Evolutionary conservation across 2,329 filamentous ascomycete genomes (phyloP).

Genomic region (Karstenula rhodostoma): DNA sequence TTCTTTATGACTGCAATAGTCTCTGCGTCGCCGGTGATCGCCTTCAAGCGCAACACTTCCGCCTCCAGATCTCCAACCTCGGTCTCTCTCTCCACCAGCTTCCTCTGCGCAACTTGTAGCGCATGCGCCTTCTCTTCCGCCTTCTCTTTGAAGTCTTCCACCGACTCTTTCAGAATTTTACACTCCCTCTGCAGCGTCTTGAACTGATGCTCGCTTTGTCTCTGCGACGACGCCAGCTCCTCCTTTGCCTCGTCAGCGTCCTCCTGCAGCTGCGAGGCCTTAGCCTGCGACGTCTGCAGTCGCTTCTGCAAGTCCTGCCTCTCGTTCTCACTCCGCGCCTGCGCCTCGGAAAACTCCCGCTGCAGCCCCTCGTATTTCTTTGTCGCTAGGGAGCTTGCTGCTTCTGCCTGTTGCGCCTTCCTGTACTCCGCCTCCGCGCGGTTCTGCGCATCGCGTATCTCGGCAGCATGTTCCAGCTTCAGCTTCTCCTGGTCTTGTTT

Average conservation of each 20-base stretch:
- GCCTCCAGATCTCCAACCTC: slow-evolving; percentile 80
- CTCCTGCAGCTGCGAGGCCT: slow-evolving; percentile 77
- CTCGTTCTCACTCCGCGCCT: slow-evolving; percentile 64
- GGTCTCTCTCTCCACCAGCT: slow-evolving; percentile 72
- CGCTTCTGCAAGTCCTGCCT: slow-evolving; percentile 64
- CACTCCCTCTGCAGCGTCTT: slow-evolving; percentile 69
- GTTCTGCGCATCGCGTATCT: slow-evolving; percentile 79
- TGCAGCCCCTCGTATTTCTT: slow-evolving; percentile 64
- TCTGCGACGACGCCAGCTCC: slow-evolving; percentile 71
- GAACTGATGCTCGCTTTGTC: slow-evolving; percentile 68
- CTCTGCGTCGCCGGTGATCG: slow-evolving; percentile 85
- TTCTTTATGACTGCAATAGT: slow-evolving; percentile 84
- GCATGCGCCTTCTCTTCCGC: slow-evolving; percentile 63
- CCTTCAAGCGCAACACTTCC: slow-evolving; percentile 83
- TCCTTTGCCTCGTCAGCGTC: slow-evolving; percentile 85
- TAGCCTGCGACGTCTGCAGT: slow-evolving; percentile 67
- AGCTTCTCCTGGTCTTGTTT: slow-evolving; percentile 88
- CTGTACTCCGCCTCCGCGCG: slow-evolving; percentile 89
- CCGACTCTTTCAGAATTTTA: slow-evolving; percentile 63
- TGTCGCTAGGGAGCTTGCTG: slow-evolving; percentile 57
- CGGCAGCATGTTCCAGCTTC: slow-evolving; percentile 80
- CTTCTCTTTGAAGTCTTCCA: slow-evolving; percentile 69
- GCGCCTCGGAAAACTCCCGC: slow-evolving; percentile 63
- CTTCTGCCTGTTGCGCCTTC: slow-evolving; percentile 67
- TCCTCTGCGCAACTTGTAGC: slow-evolving; percentile 69